Percentiles rank a stretch among this genome's conserved stretches.
These are phyloP conservation scores for Cymbidium sinense DNA, from an alignment of 106 monocot genomes.

Conservation along the genomic window DNA sequence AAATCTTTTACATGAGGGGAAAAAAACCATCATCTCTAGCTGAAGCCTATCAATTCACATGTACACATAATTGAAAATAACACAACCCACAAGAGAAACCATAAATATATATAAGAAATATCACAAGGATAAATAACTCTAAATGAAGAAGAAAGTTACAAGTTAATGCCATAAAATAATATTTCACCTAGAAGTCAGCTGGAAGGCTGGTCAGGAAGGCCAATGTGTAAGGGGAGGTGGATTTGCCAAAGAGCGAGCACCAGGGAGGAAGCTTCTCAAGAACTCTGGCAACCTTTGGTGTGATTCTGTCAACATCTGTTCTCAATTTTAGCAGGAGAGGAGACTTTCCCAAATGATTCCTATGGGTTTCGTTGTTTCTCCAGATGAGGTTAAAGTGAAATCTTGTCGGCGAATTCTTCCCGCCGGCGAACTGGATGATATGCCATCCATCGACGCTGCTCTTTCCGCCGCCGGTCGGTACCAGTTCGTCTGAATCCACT, in stretches of 20 bases:
- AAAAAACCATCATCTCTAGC: no score
- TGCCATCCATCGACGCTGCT: slow-evolving; percentile 62
- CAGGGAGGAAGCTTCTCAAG: slow-evolving; percentile 76
- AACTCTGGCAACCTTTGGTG: slow-evolving; percentile 47
- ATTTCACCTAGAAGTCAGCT: slow-evolving; percentile 35
- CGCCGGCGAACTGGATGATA: slow-evolving; percentile 79
- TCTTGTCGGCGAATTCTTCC: slow-evolving; percentile 73
- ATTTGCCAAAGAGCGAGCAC: slow-evolving; percentile 86
- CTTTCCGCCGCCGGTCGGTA: slow-evolving; percentile 40
- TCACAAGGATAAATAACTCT: no score
- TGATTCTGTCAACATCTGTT: slow-evolving; percentile 64
- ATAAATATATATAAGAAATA: no score
- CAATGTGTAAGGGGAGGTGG: slow-evolving; percentile 61
- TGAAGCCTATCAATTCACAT: no score
- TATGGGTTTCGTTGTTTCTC: slow-evolving; percentile 23
- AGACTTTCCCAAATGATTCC: slow-evolving; percentile 9
- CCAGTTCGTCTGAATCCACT: slow-evolving; percentile 30
- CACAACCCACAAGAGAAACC: no score
- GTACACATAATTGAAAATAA: no score
- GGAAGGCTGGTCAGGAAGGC: slow-evolving; percentile 73
- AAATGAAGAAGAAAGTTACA: no score
- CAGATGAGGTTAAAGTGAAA: slow-evolving; percentile 64
- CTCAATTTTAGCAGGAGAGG: slow-evolving; percentile 56
- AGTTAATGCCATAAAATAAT: background rate
- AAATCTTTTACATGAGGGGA: no score